Percentiles rank a stretch among this genome's conserved stretches.
Evolutionary conservation across 2,329 filamentous ascomycete species (phyloP).

Genomic region (Graphiopsis chlorocephala): DNA sequence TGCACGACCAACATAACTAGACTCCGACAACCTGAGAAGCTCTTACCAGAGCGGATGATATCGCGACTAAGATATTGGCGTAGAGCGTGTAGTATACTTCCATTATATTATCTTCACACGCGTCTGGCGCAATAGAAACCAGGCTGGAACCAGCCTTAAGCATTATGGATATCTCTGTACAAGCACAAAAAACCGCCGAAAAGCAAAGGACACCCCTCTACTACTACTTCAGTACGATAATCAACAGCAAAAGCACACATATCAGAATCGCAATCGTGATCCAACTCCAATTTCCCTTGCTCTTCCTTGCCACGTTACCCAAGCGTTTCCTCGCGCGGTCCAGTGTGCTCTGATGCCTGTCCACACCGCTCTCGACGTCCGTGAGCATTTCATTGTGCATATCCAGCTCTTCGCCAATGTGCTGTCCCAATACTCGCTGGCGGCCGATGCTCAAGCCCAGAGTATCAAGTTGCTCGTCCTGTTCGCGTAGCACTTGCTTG

Average conservation of each 20-base stretch:
- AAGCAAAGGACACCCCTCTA: slow-evolving; percentile 66
- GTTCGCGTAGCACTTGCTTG: slow-evolving; percentile 73
- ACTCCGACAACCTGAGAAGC: neutral
- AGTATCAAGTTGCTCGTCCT: slow-evolving; percentile 88
- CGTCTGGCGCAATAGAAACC: neutral
- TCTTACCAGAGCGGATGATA: neutral
- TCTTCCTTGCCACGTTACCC: slow-evolving; percentile 68
- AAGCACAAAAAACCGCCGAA: slow-evolving; percentile 64
- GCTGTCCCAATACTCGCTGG: slow-evolving; percentile 88
- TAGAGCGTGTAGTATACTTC: neutral
- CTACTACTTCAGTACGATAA: slow-evolving; percentile 78
- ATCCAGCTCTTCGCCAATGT: slow-evolving; percentile 94
- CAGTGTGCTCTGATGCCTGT: slow-evolving; percentile 74
- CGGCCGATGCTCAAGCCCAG: slow-evolving; percentile 83
- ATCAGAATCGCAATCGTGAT: slow-evolving; percentile 76
- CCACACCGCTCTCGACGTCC: slow-evolving; percentile 79
- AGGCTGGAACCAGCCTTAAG: neutral
- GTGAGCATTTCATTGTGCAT: slow-evolving; percentile 85
- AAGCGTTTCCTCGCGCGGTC: slow-evolving; percentile 72
- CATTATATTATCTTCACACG: neutral
- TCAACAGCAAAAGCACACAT: slow-evolving; percentile 75
- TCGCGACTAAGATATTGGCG: neutral
- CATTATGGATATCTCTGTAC: slow-evolving; percentile 65
- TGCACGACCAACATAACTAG: neutral
- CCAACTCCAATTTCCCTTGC: slow-evolving; percentile 85